phyloP scores from a whole-genome alignment of 257 asterid species.

The Ajuga chamaepitys region DNA sequence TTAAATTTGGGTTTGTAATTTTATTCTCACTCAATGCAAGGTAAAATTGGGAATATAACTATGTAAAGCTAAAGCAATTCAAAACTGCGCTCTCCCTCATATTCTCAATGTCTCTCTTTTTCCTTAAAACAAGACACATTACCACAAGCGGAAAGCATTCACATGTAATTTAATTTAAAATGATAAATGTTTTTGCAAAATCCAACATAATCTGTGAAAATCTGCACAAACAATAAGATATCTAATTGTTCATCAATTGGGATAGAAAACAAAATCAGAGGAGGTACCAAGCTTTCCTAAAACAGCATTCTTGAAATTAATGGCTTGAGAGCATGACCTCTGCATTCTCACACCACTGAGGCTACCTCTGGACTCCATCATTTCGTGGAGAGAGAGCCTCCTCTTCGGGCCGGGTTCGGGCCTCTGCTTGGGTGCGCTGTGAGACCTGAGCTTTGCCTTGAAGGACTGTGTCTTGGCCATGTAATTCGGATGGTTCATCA shows the following conservation, averaged over 20 bases:
- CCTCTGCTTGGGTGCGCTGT: constrained; percentile 76
- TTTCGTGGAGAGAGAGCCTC: constrained; percentile 53
- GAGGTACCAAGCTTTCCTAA: constrained; percentile 45
- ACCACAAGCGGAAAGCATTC: no score
- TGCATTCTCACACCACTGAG: constrained; percentile 87
- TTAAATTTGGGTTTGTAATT: no score
- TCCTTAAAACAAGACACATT: no score
- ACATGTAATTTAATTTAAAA: no score
- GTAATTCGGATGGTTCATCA: constrained; percentile 52
- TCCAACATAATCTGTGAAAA: no score
- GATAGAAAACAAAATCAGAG: constrained; percentile 21
- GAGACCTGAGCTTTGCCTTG: constrained; percentile 70
- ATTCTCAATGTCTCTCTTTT: no score
- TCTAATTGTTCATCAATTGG: background rate
- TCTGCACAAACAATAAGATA: background rate
- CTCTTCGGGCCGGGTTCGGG: constrained; percentile 58
- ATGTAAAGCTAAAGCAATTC: no score
- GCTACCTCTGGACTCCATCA: constrained; percentile 80
- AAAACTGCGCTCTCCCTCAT: no score
- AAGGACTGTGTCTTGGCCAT: constrained; percentile 86
- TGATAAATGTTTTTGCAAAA: no score
- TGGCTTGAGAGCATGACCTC: constrained; percentile 49
- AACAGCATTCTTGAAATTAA: constrained; percentile 57
- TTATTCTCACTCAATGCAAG: no score
- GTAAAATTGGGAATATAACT: no score